Conservation (phyloP, 495 filamentous ascomycete species). For the Recurvomyces mirabilis region DNA sequence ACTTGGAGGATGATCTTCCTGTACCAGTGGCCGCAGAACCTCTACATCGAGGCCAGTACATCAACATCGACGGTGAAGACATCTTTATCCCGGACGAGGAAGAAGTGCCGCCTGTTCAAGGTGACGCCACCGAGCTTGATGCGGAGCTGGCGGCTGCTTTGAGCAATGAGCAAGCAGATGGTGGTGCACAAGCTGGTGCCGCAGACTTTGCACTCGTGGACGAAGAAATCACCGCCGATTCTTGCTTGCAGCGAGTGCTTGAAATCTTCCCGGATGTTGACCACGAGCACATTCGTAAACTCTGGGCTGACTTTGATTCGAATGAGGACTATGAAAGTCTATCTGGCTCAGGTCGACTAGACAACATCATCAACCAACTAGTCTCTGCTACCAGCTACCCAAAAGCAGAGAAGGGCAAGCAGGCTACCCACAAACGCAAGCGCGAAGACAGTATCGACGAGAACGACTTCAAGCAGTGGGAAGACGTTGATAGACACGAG, state of each 20-base stretch:
- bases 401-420: slow-evolving; percentile 23
- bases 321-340: slow-evolving; percentile 4
- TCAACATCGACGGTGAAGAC: slow-evolving; percentile 15
- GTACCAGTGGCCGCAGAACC: not conserved
- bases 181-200: not conserved
- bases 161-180: not conserved
- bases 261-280: slow-evolving; percentile 31
- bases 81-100: slow-evolving; percentile 21
- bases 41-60: not conserved
- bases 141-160: not conserved
- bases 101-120: not conserved
- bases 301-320: slow-evolving; percentile 18
- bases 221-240: slow-evolving; percentile 15
- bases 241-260: slow-evolving; percentile 26
- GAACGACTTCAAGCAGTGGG: slow-evolving; percentile 13
- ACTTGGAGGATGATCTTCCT: not conserved
- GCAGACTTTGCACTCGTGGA: not conserved
- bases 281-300: slow-evolving; percentile 24
- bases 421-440: slow-evolving; percentile 23
- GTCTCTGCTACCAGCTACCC: slow-evolving; percentile 23
- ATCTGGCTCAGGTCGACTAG: slow-evolving; percentile 2
- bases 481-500: not conserved
- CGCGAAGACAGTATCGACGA: slow-evolving; percentile 17
- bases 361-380: slow-evolving; percentile 23
- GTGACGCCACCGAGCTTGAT: not conserved